Base-by-base conservation (phyloP, 129 eudicot genomes). In the Centella asiatica region DNA sequence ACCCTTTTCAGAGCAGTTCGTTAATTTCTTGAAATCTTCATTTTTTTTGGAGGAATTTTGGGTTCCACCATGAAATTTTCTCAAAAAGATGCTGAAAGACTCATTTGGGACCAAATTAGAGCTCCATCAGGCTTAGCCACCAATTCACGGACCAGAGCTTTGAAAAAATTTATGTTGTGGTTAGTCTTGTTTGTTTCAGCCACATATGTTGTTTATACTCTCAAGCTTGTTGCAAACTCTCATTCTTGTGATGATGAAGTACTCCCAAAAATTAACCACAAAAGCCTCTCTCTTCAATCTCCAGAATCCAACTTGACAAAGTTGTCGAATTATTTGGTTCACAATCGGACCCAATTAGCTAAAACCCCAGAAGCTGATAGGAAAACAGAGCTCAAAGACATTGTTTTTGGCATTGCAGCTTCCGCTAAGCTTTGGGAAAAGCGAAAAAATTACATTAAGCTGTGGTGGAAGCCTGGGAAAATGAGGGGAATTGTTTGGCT, bases 401-500 rank as follows among this genome's bases (percentile, higher is more conserved):
- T 90, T 20, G 94, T 80, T 9, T 90, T 90, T 68, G 95, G 98
- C 71, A 90, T 90, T 73, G 98, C 87, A 0, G 98, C 94, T 0
- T 90, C 98, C 0, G 80, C 98, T 1, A 86, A 81, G 77, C 74
- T 90, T 0, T 90, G 98, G 98, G 78, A 72, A 4, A 67, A 78
- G 60, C 45, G 95, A 46, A 81, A 82, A 44, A 81, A 81, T 62
- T 90, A 90, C 78, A 86, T 90, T 10, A 90, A 78, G 75, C 54
- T 87, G 0, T 90, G 98, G 98, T 90, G 95, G 90, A 79, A 78
- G 31, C 83, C 81, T 2, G 75, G 76, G 29, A 52, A 69, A 24
- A 90, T 90, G 98, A 70, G 94, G 72, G 98, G 98, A 6, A 70
- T 82, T 27, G 98, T 90, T 17, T 90, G 98, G 98, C 63, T 90